Evolutionary conservation across 805 yeast species (phyloP).

Genomic region (Starmerella sirachaensis): DNA sequence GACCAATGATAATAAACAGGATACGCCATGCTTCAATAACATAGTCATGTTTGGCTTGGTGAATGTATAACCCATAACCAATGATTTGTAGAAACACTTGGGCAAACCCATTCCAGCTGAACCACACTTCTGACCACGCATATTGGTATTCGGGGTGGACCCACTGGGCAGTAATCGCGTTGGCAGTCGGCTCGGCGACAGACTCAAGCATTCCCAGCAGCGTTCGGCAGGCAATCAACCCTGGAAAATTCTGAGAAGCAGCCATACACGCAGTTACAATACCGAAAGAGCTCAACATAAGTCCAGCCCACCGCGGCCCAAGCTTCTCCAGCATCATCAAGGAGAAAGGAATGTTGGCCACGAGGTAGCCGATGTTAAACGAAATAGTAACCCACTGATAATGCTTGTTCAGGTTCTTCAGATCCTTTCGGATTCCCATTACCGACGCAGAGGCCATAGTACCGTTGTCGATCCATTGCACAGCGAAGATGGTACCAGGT

Average conservation of each 20-base stretch:
- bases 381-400: slow-evolving; percentile 40
- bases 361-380: slow-evolving; percentile 49
- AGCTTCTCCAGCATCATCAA: slow-evolving; percentile 39
- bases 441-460: slow-evolving; percentile 22
- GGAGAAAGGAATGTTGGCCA: slow-evolving; percentile 36
- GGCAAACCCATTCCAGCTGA: slow-evolving; percentile 35
- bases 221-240: slow-evolving; percentile 36
- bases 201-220: slow-evolving; percentile 42
- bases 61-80: slow-evolving; percentile 19
- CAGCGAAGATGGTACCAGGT: background rate
- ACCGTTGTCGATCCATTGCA: slow-evolving; percentile 1
- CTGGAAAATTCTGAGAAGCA: slow-evolving; percentile 33
- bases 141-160: slow-evolving; percentile 40
- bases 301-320: slow-evolving; percentile 40
- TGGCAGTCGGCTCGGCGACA: slow-evolving; percentile 46
- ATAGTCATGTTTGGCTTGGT: slow-evolving; percentile 7
- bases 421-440: slow-evolving; percentile 7
- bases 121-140: slow-evolving; percentile 33
- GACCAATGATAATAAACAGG: slow-evolving; percentile 47
- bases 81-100: slow-evolving; percentile 25
- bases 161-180: slow-evolving; percentile 46
- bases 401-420: slow-evolving; percentile 5
- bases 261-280: slow-evolving; percentile 37
- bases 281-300: slow-evolving; percentile 48
- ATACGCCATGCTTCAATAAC: slow-evolving; percentile 45